Base-by-base conservation (phyloP, 179 eudicot species). In the Corrigiola litoralis region DNA sequence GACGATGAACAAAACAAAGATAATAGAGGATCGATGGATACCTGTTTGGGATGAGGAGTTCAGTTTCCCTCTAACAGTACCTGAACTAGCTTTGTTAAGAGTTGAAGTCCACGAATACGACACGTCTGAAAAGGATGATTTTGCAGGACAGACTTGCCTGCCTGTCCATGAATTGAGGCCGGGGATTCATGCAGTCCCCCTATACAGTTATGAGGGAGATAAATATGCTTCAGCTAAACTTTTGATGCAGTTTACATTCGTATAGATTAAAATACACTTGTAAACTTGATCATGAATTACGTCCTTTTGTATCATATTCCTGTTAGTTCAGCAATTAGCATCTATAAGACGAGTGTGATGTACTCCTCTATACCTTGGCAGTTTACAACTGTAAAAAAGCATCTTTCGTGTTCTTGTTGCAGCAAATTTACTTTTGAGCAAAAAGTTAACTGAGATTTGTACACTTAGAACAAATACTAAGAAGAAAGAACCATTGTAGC, bases 71-170 rank as follows among this genome's bases (percentile, higher is more conserved):
- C 58, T 89, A 54, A 83, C 80, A 11, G 83, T 82, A 5, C 97
- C 97, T 40, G 97, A 91, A 60, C 53, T 91, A 62, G 97, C 97
- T 28, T 29, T 91, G 61, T 79, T 91, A 13, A 69, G 97, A 58
- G 71, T 91, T n/a, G 96, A 91, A 82, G 97, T 89, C n/a, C 83
- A 75, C 13, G 96, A 92, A 64, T 78, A 89, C 27, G 91, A 92
- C 66, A 73, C 71, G 59, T 74, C 87, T 3, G 91, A 83, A 46
- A 86, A 83, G 72, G 94, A 87, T 65, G 96, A 89, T 69, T 89
- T 89, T 78, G 98, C 75, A 0, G 95, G 98, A 38, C 96, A 89
- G 55, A 89, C 80, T 23, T 92, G 98, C 47, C 67, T 92, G 54
- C 95, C 95, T 48, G 83, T 92, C 3, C 74, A 85, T 0, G 88